A percentile compares a stretch with the other conserved stretches of the same genome.
Evolutionary conservation across 306 rosid species (phyloP).

Genomic region (Potentilla sterilis): DNA sequence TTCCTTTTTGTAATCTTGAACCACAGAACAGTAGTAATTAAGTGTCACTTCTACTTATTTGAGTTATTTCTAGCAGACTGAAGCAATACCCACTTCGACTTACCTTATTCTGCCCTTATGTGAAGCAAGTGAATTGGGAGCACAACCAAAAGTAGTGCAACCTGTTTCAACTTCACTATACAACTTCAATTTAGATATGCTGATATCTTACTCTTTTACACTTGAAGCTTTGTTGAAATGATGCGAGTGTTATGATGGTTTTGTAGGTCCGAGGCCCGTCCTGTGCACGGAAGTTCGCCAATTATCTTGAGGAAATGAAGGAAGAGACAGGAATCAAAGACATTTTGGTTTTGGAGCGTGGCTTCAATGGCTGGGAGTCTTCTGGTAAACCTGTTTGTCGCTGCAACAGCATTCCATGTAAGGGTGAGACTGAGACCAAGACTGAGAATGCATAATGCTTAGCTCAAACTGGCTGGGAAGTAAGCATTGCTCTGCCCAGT

Average conservation of each 20-base stretch:
- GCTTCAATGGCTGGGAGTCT: constrained; percentile 95
- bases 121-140: neutral
- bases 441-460: constrained; percentile 16
- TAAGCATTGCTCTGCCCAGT: constrained; percentile 3
- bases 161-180: neutral
- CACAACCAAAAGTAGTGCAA: neutral
- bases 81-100: neutral
- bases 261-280: constrained; percentile 89
- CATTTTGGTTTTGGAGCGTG: constrained; percentile 80
- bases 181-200: neutral
- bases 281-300: constrained; percentile 72
- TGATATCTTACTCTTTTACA: neutral
- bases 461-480: constrained; percentile 22
- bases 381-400: constrained; percentile 89
- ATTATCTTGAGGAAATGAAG: constrained; percentile 61
- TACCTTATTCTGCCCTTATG: neutral
- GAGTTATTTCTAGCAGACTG: neutral
- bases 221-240: constrained; percentile 15
- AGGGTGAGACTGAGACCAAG: constrained; percentile 37
- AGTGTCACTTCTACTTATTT: neutral
- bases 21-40: neutral
- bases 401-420: constrained; percentile 64
- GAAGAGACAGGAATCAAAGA: constrained; percentile 75
- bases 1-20: neutral
- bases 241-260: constrained; percentile 14